Base-by-base conservation (phyloP, 176 grass and related monocot genomes). In the Secale cereale region DNA sequence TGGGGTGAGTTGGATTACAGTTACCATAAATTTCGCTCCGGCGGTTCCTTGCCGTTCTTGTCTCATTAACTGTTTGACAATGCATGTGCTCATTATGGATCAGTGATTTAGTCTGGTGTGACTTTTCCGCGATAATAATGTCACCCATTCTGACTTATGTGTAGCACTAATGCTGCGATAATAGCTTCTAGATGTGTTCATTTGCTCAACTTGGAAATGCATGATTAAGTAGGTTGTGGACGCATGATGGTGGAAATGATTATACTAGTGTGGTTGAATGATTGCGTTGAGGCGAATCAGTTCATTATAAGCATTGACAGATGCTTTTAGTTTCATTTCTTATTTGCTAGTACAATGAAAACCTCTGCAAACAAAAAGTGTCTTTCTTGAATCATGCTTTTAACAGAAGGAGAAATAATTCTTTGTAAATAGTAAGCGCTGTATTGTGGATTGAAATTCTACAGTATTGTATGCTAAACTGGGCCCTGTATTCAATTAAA, bases 1-100 rank as follows among this genome's bases (percentile, higher is more conserved):
- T 67, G 96, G 96, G 86, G 96, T 98, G 83, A 85, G 93, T 86
- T 83, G 17, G 25, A 60, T 83, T 79, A 10, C 46, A 36, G 43
- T 60, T 66, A 26, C 65, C 50, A 60, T 83, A 46, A 60, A 27
- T 75, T 70, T 36, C 27, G 61, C 25, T 68, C 10, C 12, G 4
- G n/a, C 7, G 3, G 43, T 67, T 74, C n/a, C 19, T 75, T 65
- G 2, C 56, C 45, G 15, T 63, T 86, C 41, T 30, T 27, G 61
- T 40, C 31, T 40, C 64, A 76, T 65, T 87, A 67, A 79, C 57
- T 82, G 60, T 20, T 66, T 70, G 79, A 36, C 67, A 33, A 67
- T 48, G 57, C 35, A 11, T 77, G 8, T 65, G 28, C 26, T 46
- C 59, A 60, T 90, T 83, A 75, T 83, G 66, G 28, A 75, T 40